A percentile compares a stretch with the other conserved stretches of the same genome.
phyloP scores from a whole-genome alignment of 2,329 filamentous ascomycete genomes.

The Colletotrichum shisoi region DNA sequence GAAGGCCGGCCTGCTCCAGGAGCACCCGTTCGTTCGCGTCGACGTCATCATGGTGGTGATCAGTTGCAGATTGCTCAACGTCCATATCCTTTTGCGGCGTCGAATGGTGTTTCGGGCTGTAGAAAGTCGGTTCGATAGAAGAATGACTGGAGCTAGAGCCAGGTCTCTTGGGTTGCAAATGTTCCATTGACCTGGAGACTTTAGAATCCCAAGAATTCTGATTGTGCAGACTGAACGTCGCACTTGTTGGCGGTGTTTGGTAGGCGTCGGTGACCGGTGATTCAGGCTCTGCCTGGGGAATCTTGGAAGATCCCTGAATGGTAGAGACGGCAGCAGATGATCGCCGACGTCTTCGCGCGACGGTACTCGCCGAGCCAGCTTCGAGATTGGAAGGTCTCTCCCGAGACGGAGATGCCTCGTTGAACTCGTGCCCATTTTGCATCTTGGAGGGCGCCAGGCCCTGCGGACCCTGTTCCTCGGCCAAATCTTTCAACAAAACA shows the following conservation, averaged over 20 bases:
- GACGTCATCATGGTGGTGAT: constrained; percentile 56
- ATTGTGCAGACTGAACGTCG: constrained; percentile 49
- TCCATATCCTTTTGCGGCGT: constrained; percentile 24
- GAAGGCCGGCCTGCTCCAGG: constrained; percentile 71
- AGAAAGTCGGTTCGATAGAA: constrained; percentile 40
- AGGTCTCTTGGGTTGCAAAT: constrained; percentile 44
- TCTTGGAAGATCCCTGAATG: constrained; percentile 21
- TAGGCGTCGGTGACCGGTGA: constrained; percentile 57
- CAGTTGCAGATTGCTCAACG: constrained; percentile 27
- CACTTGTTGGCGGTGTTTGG: constrained; percentile 58
- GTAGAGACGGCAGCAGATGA: constrained; percentile 35
- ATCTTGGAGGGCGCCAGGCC: constrained; percentile 16
- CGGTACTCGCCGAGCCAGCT: constrained; percentile 21
- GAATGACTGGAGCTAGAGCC: constrained; percentile 51
- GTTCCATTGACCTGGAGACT: constrained; percentile 39
- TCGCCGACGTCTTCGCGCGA: constrained; percentile 28
- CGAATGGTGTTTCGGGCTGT: constrained; percentile 38
- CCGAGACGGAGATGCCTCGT: constrained; percentile 29
- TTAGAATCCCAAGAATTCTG: constrained; percentile 55
- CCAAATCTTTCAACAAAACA: constrained; percentile 83
- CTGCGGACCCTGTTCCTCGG: constrained; percentile 63
- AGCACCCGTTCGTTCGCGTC: constrained; percentile 74
- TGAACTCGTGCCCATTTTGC: constrained; percentile 26
- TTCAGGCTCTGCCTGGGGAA: constrained; percentile 47
- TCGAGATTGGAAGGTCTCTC: constrained; percentile 28